Evolutionary conservation across 768 basidiomycete genomes (phyloP).

Genomic region (Clitopilus passeckerianus): DNA sequence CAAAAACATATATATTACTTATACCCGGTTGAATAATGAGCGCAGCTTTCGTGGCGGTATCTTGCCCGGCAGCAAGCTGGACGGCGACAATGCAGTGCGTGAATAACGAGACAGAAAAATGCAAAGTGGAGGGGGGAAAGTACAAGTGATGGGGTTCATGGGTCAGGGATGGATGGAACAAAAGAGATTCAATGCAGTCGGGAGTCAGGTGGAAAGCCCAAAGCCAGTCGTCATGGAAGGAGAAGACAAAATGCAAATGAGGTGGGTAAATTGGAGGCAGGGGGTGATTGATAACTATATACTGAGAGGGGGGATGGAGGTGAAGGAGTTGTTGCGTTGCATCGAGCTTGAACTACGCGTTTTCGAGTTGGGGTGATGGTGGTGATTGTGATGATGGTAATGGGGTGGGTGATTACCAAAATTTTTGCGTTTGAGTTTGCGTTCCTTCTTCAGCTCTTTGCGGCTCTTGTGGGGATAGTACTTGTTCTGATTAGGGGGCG

Average conservation of each 20-base stretch:
- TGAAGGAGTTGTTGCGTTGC: constrained; percentile 14
- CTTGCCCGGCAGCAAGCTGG: neutral
- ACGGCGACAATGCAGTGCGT: neutral
- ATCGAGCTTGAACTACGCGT: constrained; percentile 14
- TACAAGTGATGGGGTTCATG: neutral
- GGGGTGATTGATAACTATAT: constrained; percentile 6
- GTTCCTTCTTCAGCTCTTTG: constrained; percentile 64
- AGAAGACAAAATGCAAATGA: neutral
- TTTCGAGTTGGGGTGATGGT: constrained; percentile 24
- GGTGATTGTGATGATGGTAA: constrained; percentile 35
- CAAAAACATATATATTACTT: neutral
- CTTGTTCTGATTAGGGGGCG: constrained; percentile 31
- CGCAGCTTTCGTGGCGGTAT: neutral
- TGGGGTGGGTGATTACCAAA: constrained; percentile 33
- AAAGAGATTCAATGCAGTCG: neutral
- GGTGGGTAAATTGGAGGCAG: neutral
- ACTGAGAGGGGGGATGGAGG: constrained; percentile 17
- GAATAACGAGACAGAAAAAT: neutral
- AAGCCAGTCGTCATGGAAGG: neutral
- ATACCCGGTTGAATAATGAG: neutral
- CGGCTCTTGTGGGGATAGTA: constrained; percentile 42
- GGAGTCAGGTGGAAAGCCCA: neutral
- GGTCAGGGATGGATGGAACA: neutral
- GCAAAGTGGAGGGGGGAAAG: neutral
- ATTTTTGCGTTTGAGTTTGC: constrained; percentile 62